These are phyloP conservation scores for Zhuliangozyma parablackwelliae DNA, from an alignment of 1,139 yeast species.

Conservation along the genomic window DNA sequence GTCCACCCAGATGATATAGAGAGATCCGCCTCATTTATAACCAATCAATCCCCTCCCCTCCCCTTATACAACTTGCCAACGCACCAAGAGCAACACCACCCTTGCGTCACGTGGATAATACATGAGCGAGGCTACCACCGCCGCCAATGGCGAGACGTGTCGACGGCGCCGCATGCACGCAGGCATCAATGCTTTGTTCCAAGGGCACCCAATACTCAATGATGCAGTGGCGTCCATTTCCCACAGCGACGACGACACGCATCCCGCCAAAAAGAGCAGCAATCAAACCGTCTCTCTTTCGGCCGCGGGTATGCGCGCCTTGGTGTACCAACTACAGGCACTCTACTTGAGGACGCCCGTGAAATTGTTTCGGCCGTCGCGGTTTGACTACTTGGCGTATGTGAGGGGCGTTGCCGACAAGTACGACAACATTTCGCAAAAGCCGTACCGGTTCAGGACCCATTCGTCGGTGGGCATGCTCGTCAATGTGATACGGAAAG, in stretches of 20 bases:
- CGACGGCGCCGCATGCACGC: no score
- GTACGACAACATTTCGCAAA: slow-evolving; percentile 42
- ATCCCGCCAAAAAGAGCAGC: slow-evolving; percentile 12
- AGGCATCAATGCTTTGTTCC: no score
- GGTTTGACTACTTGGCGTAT: slow-evolving; percentile 78
- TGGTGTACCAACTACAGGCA: slow-evolving; percentile 74
- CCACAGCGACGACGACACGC: neutral
- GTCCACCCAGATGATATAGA: no score
- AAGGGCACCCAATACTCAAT: no score
- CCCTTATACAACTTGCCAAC: no score
- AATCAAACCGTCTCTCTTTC: slow-evolving; percentile 44
- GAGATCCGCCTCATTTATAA: no score
- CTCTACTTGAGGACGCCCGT: slow-evolving; percentile 79
- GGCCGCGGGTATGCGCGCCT: slow-evolving; percentile 80
- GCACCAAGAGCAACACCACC: no score
- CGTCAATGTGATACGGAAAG: slow-evolving; percentile 61
- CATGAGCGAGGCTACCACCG: no score
- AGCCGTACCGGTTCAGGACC: slow-evolving; percentile 65
- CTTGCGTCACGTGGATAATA: no score
- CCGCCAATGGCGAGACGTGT: no score
- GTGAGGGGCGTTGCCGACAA: slow-evolving; percentile 51
- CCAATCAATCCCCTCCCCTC: no score
- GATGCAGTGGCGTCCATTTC: no score
- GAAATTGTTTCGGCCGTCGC: slow-evolving; percentile 82
- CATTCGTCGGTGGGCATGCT: slow-evolving; percentile 78